phyloP scores from a whole-genome alignment of 441 rosid genomes.

The Geranium incanum region DNA sequence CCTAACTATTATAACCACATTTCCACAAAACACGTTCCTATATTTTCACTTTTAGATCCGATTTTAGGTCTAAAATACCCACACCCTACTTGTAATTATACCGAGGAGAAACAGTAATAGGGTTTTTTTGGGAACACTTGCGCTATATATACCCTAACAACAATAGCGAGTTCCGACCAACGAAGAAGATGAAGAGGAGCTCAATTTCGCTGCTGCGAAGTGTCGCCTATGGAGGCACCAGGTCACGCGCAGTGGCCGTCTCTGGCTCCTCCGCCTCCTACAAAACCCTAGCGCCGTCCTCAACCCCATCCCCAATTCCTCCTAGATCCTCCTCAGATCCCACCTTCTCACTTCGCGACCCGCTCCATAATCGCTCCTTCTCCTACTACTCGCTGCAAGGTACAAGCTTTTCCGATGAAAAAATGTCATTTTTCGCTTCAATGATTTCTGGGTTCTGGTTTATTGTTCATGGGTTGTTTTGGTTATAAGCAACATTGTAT shows the following conservation, averaged over 20 bases:
- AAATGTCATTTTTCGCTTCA: neutral
- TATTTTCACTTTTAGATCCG: no score
- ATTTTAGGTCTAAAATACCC: no score
- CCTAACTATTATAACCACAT: no score
- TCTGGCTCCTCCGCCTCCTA: neutral
- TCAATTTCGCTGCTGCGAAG: neutral
- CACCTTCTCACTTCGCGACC: neutral
- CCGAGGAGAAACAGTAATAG: no score
- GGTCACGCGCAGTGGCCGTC: neutral
- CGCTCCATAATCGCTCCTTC: neutral
- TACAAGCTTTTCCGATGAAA: neutral
- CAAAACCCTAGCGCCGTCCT: neutral
- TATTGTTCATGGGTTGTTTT: neutral
- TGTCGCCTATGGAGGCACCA: neutral
- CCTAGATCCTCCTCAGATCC: neutral
- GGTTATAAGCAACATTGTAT: neutral
- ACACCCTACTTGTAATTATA: no score
- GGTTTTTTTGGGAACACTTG: no score
- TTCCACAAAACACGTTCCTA: no score
- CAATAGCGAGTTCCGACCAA: no score
- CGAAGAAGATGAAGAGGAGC: neutral
- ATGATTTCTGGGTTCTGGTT: neutral
- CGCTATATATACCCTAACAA: no score
- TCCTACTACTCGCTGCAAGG: constrained; percentile 3
- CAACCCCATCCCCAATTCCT: neutral